These are phyloP conservation scores for Lyophyllum shimeji DNA, from an alignment of 768 basidiomycete genomes.

Conservation along the genomic window DNA sequence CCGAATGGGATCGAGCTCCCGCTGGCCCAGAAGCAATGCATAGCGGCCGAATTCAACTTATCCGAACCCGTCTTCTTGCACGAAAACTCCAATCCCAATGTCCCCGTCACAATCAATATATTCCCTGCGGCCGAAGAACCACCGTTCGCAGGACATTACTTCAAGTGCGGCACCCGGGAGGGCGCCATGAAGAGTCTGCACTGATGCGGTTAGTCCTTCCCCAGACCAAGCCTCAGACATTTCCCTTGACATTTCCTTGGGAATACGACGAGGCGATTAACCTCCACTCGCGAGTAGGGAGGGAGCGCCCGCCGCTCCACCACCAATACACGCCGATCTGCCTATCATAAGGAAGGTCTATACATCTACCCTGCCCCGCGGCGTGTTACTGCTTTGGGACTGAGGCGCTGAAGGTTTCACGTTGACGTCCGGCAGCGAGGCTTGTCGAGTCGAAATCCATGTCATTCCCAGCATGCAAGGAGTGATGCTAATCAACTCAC, in stretches of 20 bases:
- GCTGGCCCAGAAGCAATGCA: conserved; percentile 38
- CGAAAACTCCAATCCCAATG: conserved; percentile 21
- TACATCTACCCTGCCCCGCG: too few relatives aligned
- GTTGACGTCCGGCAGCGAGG: too few relatives aligned
- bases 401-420: too few relatives aligned
- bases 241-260: not conserved
- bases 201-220: not conserved
- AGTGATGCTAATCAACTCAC: too few relatives aligned
- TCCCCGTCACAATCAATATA: conserved; percentile 35
- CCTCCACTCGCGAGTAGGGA: not conserved
- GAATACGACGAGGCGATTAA: not conserved
- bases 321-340: not conserved
- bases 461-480: too few relatives aligned
- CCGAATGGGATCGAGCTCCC: conserved; percentile 27
- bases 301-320: not conserved
- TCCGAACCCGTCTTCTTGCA: conserved; percentile 50
- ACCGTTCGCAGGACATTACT: conserved; percentile 41
- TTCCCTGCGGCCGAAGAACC: conserved; percentile 39
- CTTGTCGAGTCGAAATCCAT: too few relatives aligned
- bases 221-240: too few relatives aligned
- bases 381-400: too few relatives aligned
- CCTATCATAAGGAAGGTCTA: too few relatives aligned
- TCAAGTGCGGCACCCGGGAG: too few relatives aligned
- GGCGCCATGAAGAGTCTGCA: too few relatives aligned
- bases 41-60: conserved; percentile 49